phyloP scores from a whole-genome alignment of 176 grass and related monocot species.

The Puya raimondii region DNA sequence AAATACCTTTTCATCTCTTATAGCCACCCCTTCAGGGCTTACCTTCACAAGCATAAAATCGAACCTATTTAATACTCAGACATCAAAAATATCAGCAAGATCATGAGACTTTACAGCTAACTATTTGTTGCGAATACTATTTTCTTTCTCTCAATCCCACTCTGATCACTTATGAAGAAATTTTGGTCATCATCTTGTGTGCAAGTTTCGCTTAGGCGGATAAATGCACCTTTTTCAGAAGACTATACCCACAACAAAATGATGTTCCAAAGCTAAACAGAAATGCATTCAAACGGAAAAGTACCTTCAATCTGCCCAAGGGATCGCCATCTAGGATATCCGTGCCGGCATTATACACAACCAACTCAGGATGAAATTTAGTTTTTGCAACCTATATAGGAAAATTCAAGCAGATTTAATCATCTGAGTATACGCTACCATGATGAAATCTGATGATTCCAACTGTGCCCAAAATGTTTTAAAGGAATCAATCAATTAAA shows the following conservation, averaged over 20 bases:
- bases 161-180: no score
- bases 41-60: constrained; percentile 29
- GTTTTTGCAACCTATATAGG: constrained; percentile 43
- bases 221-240: no score
- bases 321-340: constrained; percentile 93
- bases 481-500: no score
- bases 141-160: no score
- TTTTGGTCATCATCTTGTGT: no score
- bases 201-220: no score
- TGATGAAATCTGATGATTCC: no score
- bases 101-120: neutral
- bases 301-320: constrained; percentile 78
- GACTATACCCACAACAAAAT: no score
- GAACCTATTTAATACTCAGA: neutral
- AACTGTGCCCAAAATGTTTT: no score
- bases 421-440: neutral
- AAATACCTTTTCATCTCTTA: constrained; percentile 93
- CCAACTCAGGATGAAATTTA: constrained; percentile 73
- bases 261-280: neutral
- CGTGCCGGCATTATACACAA: constrained; percentile 94
- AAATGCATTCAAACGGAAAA: neutral
- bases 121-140: no score
- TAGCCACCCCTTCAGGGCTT: constrained; percentile 54
- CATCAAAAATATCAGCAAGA: neutral
- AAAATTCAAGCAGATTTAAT: constrained; percentile 10